Conservation (phyloP, 192 early-diverging fungal species). For the Lunasporangiospora selenospora region DNA sequence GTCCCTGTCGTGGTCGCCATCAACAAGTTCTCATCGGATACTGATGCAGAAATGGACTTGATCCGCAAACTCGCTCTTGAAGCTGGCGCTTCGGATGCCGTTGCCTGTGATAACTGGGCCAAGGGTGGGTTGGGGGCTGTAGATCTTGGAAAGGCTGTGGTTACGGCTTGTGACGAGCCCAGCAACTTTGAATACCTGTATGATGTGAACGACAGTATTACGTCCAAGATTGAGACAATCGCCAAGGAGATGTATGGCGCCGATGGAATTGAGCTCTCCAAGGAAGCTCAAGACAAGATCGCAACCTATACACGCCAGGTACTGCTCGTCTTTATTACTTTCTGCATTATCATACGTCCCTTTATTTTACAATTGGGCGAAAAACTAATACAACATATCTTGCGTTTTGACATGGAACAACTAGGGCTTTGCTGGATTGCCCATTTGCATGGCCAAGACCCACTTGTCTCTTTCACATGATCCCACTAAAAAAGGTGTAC, state of each 20-base stretch:
- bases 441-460: constrained; percentile 99
- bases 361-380: too few species aligned
- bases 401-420: too few species aligned
- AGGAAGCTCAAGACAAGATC: constrained; percentile 87
- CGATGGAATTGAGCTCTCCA: constrained; percentile 85
- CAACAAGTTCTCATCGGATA: constrained; percentile 89
- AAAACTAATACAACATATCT: too few species aligned
- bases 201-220: constrained; percentile 77
- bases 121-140: constrained; percentile 91
- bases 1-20: constrained; percentile 93
- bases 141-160: constrained; percentile 86
- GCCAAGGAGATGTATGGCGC: constrained; percentile 96
- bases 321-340: background rate
- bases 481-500: constrained; percentile 90
- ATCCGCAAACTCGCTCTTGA: constrained; percentile 73
- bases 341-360: background rate
- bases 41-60: constrained; percentile 82
- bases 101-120: constrained; percentile 91
- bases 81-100: constrained; percentile 89
- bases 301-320: constrained; percentile 82
- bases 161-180: constrained; percentile 60
- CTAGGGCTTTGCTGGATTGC: constrained; percentile 85
- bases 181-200: constrained; percentile 88
- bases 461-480: constrained; percentile 95
- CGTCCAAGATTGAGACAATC: constrained; percentile 93